Evolutionary conservation across 805 yeast genomes (phyloP), one percentile per base, ranked within the genome.

Genomic region (Saccharomycopsis microspora): DNA sequence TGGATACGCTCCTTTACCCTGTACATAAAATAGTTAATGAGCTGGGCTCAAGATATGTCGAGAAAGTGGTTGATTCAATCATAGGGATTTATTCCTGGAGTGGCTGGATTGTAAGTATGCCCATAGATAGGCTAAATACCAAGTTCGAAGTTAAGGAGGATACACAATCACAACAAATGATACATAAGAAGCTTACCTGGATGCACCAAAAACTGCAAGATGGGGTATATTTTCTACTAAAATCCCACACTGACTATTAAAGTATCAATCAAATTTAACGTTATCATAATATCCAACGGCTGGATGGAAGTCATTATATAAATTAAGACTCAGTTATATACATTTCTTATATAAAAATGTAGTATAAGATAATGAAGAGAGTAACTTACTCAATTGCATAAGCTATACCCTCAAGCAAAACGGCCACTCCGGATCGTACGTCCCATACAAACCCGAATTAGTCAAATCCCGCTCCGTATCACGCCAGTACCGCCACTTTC

Each of bases 401-500:
- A 41, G 34, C 10, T 8, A 38, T 8, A 8, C 40, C 28, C 19
- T 6, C 46, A 44, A 32, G 48, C 19, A 27, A 8, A 10, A n/a
- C 8, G 46, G 46, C 48, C 48, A 45, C 2, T 39, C n/a, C 28
- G 9, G n/a, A 31, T 45, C 48, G 7, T 41, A n/a, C 11, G 27
- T 41, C 39, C 48, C 34, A 57, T 57, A 8, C 39, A 54, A 35
- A 42, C 47, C 39, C 45, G 55, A 5, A 50, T 55, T 43, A 47
- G 46, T 10, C 55, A 73, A 50, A 45, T 63, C 55, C 37, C 6
- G 9, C 28, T 44, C 46, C 8, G 35, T 37, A 4, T 58, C 58
- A 34, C 61, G 55, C 83, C 83, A 78, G 56, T 75, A 72, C 39
- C 60, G 60, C 51, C 64, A 66, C 50, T 72, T 73, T 41, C 59